Base-by-base conservation (phyloP, 2,329 filamentous ascomycete genomes). In the Ramularia collo-cygni region DNA sequence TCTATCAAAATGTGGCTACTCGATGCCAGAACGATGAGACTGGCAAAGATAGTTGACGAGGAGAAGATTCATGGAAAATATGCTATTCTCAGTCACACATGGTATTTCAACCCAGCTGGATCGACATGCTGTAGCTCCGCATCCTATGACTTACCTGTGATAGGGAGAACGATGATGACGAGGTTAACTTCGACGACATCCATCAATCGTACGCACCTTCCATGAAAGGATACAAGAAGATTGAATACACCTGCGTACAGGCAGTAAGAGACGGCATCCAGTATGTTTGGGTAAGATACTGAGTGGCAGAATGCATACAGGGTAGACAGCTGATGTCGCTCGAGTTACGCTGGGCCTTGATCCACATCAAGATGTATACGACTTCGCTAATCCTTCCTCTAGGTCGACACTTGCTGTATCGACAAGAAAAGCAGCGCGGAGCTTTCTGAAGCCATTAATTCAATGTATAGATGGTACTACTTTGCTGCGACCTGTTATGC, bases 401-500 rank as follows among this genome's bases (percentile, higher is more conserved):
- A 14, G 27, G 29, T 31, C 3, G 29, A 31, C n/a, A 31, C 29
- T 2, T 46, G 40, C 21, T 43, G 43, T 26, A 48, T 48, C 10
- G 40, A 48, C 19, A 44, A 41, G n/a, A 31, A 21, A 9, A 48
- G 40, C 30, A 43, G 31, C 17, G 43, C 43, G 10, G 46, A 47
- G 27, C 28, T 48, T 9, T 31, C 35, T 6, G 42, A 45, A 42
- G 39, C 43, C 16, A 47, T 47, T 34, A 52, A 51, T 30, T 47
- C 48, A 2, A 52, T 51, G 47, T 50, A 40, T 29, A 13, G 26
- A 12, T 50, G 45, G 47, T 48, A 50, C 28, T 17, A 33, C 17
- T 28, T 28, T n/a, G 38, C 47, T 2, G 29, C 16, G 2, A 24
- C 38, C 8, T 46, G 42, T 33, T 50, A 37, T 33, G 45, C 34